Conservation (phyloP, 108 stramenopile genomes). For the Cyclotella sp. region DNA sequence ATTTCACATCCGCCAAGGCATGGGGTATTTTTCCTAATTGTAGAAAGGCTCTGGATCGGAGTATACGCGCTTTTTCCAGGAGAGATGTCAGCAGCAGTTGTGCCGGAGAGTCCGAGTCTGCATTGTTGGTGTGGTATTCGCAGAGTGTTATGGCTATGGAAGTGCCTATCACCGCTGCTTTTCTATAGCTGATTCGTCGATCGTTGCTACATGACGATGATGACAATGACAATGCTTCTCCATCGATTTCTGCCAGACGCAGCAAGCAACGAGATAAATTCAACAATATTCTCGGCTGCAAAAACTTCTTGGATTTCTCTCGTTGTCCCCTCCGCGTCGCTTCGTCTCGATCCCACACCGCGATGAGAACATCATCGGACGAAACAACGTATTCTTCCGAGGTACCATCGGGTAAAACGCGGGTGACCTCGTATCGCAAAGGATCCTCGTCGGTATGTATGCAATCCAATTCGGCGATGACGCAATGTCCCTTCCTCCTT, state of each 20-base stretch:
- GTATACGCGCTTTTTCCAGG: constrained; percentile 33
- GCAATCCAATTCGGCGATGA: constrained; percentile 73
- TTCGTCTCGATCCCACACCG: constrained; percentile 45
- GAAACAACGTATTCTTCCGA: constrained; percentile 37
- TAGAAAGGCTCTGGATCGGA: constrained; percentile 44
- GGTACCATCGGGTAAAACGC: constrained; percentile 26
- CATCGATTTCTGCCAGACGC: constrained; percentile 59
- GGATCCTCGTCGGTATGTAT: constrained; percentile 44
- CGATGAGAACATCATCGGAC: constrained; percentile 40
- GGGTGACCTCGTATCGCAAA: constrained; percentile 49
- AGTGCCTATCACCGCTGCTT: constrained; percentile 37
- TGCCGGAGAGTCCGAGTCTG: neutral
- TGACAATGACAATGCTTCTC: neutral
- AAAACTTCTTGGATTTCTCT: constrained; percentile 3
- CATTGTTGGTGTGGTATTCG: constrained; percentile 14
- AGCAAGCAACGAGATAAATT: constrained; percentile 71
- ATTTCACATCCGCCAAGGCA: constrained; percentile 34
- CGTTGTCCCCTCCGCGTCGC: constrained; percentile 5
- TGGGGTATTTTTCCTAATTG: constrained; percentile 23
- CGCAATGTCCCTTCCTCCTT: constrained; percentile 49
- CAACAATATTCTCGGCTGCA: constrained; percentile 66
- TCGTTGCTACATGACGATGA: neutral
- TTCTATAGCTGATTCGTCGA: constrained; percentile 33
- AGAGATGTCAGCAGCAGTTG: constrained; percentile 16
- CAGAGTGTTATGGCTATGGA: constrained; percentile 47